phyloP scores from a whole-genome alignment of 331 rosid species.

The Erythrophleum ivorense region DNA sequence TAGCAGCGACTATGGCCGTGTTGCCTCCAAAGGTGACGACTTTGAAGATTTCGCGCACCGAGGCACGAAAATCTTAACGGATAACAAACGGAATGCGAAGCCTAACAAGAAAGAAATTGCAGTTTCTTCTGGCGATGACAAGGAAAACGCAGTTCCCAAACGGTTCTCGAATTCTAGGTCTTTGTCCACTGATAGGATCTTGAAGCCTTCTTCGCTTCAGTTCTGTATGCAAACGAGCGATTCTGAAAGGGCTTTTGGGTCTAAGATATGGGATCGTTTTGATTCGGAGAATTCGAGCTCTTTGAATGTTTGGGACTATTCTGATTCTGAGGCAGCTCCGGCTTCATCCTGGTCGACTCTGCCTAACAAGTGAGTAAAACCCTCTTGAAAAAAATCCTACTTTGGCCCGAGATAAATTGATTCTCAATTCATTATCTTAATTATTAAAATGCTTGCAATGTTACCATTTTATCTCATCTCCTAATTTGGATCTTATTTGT shows the following conservation, averaged over 20 bases:
- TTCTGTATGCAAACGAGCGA: not conserved
- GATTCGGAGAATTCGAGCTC: constrained; percentile 9
- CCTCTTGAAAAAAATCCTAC: not conserved
- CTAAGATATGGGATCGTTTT: constrained; percentile 16
- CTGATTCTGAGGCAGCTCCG: constrained; percentile 18
- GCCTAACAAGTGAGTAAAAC: not conserved
- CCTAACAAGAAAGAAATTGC: constrained; percentile 2
- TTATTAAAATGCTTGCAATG: too few relatives aligned
- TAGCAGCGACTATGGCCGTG: not conserved
- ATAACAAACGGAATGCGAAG: not conserved
- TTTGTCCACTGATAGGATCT: not conserved
- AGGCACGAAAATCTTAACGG: not conserved
- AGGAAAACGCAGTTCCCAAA: not conserved
- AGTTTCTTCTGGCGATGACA: not conserved
- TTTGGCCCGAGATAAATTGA: not conserved
- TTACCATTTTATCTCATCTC: too few relatives aligned
- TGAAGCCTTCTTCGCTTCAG: constrained; percentile 12
- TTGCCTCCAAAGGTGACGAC: not conserved
- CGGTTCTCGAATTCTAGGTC: not conserved
- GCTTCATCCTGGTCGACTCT: constrained; percentile 21
- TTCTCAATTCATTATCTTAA: too few relatives aligned
- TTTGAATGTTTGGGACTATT: constrained; percentile 1
- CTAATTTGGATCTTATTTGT: too few relatives aligned
- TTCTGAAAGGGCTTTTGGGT: constrained; percentile 17
- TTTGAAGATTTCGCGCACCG: not conserved